These are phyloP conservation scores for Pleurotus ostreatus DNA, from an alignment of 768 basidiomycete genomes.

Conservation along the genomic window DNA sequence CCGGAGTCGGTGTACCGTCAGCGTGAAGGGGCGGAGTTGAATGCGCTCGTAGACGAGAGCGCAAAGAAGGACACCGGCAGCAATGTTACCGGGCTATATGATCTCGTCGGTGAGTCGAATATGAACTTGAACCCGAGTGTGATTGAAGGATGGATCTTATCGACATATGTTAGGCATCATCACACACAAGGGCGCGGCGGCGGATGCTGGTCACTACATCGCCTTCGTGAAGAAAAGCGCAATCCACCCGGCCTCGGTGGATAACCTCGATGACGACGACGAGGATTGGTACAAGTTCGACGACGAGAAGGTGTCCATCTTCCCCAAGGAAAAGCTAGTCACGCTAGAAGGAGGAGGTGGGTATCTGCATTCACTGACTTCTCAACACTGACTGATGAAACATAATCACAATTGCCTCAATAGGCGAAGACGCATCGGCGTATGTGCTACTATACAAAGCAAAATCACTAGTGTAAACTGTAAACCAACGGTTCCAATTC, in stretches of 20 bases:
- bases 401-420: neutral
- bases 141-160: neutral
- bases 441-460: conserved; percentile 86
- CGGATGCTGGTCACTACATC: conserved; percentile 95
- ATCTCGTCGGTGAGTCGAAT: conserved; percentile 71
- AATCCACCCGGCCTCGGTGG: conserved; percentile 40
- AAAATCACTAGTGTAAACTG: conserved; percentile 29
- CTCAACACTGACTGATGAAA: too few relatives aligned
- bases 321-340: conserved; percentile 79
- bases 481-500: too few relatives aligned
- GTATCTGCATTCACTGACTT: neutral
- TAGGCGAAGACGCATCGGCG: conserved; percentile 80
- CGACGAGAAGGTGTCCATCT: conserved; percentile 88
- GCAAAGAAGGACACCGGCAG: conserved; percentile 67
- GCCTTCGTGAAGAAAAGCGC: conserved; percentile 82
- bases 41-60: conserved; percentile 57
- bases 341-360: conserved; percentile 84
- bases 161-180: conserved; percentile 64
- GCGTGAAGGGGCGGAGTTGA: conserved; percentile 64
- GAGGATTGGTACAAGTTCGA: conserved; percentile 97
- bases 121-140: neutral
- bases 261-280: conserved; percentile 61
- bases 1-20: conserved; percentile 62
- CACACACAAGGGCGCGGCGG: conserved; percentile 94
- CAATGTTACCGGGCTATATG: conserved; percentile 82